Evolutionary conservation across 2,329 filamentous ascomycete species (phyloP).

Genomic region (Arthrobotrys entomopaga): DNA sequence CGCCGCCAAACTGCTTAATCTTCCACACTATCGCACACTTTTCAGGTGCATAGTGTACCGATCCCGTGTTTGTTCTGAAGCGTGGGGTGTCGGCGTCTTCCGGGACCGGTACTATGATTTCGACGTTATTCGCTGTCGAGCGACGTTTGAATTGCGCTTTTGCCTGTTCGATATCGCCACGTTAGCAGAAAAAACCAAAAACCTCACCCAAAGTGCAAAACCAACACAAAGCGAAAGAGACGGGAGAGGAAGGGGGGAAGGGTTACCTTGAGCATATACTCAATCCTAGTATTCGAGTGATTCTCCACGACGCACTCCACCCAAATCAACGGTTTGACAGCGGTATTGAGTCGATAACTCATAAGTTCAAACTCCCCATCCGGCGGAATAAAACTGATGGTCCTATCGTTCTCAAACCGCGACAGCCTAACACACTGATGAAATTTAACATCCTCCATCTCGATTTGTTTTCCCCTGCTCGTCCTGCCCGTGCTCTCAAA

Average conservation of each 20-base stretch:
- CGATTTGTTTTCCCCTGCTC: slow-evolving; percentile 93
- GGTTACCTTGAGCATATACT: slow-evolving; percentile 91
- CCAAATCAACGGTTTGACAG: slow-evolving; percentile 96
- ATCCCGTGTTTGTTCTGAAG: slow-evolving; percentile 96
- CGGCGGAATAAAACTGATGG: slow-evolving; percentile 97
- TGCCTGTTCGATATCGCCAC: slow-evolving; percentile 66
- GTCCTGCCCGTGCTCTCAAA: slow-evolving; percentile 96
- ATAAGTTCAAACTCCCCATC: slow-evolving; percentile 99
- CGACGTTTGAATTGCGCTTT: slow-evolving; percentile 97
- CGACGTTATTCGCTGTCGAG: slow-evolving; percentile 97
- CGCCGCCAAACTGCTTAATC: slow-evolving; percentile 99
- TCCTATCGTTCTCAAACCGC: slow-evolving; percentile 97
- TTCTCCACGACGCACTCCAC: slow-evolving; percentile 97
- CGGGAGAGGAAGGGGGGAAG: neutral
- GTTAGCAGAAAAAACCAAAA: neutral
- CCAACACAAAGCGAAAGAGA: neutral
- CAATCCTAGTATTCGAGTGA: slow-evolving; percentile 92
- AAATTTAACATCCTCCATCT: slow-evolving; percentile 99
- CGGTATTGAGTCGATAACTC: slow-evolving; percentile 96
- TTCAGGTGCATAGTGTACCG: slow-evolving; percentile 96
- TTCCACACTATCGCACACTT: slow-evolving; percentile 99
- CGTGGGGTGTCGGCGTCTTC: slow-evolving; percentile 96
- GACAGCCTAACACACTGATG: slow-evolving; percentile 97
- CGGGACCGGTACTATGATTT: slow-evolving; percentile 95
- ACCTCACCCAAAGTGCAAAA: slow-evolving; percentile 3